Percentiles rank a stretch among this genome's conserved stretches.
phyloP scores from a whole-genome alignment of 495 filamentous ascomycete genomes.

The Lasiosphaeris hirsuta region DNA sequence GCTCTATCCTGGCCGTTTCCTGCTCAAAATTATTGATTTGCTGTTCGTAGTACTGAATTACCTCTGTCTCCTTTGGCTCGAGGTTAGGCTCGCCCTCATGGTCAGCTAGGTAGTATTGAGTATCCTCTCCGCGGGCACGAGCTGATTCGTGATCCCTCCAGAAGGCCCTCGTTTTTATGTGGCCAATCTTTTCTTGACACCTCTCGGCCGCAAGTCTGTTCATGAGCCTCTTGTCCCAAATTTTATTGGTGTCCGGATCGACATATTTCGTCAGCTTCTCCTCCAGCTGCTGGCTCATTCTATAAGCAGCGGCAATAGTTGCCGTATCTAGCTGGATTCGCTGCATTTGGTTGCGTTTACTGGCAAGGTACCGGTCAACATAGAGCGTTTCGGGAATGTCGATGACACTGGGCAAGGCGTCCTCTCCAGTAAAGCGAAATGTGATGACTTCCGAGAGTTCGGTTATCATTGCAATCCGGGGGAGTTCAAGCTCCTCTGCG shows the following conservation, averaged over 20 bases:
- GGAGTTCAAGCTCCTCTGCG: conserved; percentile 33
- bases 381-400: conserved; percentile 71
- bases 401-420: conserved; percentile 44
- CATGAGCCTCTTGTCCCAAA: conserved; percentile 31
- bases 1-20: conserved; percentile 19
- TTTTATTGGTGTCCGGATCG: conserved; percentile 27
- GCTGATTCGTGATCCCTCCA: conserved; percentile 48
- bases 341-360: conserved; percentile 48
- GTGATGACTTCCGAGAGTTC: conserved; percentile 67
- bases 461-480: conserved; percentile 46
- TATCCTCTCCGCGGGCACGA: conserved; percentile 38
- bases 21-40: conserved; percentile 18
- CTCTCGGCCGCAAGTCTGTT: conserved; percentile 25
- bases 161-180: conserved; percentile 19
- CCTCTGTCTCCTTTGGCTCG: conserved; percentile 32
- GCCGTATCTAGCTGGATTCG: conserved; percentile 39
- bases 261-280: conserved; percentile 21
- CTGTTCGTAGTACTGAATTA: conserved; percentile 18
- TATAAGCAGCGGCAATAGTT: conserved; percentile 22
- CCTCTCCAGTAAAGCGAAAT: conserved; percentile 52
- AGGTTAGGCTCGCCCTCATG: conserved; percentile 42
- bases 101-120: conserved; percentile 50
- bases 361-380: conserved; percentile 71
- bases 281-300: conserved; percentile 20
- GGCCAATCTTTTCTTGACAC: conserved; percentile 15